Evolutionary conservation across 306 rosid genomes (phyloP), one percentile per base, ranked within the genome.

Genomic region (Ormosia emarginata): DNA sequence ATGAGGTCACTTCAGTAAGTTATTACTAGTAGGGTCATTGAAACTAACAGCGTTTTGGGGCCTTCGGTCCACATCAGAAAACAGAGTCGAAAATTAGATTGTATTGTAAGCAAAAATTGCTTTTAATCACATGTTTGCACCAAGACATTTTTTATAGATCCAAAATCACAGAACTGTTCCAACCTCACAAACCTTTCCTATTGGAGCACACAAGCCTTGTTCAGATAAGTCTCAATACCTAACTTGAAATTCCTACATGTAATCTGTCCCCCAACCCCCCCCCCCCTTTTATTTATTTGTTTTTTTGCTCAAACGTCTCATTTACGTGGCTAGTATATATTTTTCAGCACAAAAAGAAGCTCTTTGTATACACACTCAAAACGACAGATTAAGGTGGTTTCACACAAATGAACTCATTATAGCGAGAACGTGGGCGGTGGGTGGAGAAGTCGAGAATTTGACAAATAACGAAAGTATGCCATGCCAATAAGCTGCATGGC

Each of bases 1-100:
- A 66, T 65, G 63, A 71, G 30, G 90, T 88, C 81, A 88, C 65
- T 87, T 75, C 87, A 83, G 72, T 67, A 46, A 64, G 75, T 74
- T 67, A 78, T 79, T 17, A 52, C 1, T 15, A 7, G 67, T 86
- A 56, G 86, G 87, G 82, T 74, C 85, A 12, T 74, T 14, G 56
- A 78, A 71, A 75, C 80, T 52, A 83, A 58, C 82, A 50, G 44
- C 75, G 80, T 37, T 77, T 67, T 34, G 79, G 78, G 65, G 56
- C 65, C 50, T 74, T 74, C 32, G 36, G 80, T 82, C 50, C 65
- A 8, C 79, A 43, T 82, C 62, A 39, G 71, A 85, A 68, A 77
- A 30, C 63, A 82, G 53, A 72, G 34, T 52, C 18, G 77, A 81
- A 73, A 80, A 57, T 65, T 77, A 80, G 87, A 85, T 88, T 82